Conservation (phyloP, 495 filamentous ascomycete species). For the Annulohypoxylon stygium region DNA sequence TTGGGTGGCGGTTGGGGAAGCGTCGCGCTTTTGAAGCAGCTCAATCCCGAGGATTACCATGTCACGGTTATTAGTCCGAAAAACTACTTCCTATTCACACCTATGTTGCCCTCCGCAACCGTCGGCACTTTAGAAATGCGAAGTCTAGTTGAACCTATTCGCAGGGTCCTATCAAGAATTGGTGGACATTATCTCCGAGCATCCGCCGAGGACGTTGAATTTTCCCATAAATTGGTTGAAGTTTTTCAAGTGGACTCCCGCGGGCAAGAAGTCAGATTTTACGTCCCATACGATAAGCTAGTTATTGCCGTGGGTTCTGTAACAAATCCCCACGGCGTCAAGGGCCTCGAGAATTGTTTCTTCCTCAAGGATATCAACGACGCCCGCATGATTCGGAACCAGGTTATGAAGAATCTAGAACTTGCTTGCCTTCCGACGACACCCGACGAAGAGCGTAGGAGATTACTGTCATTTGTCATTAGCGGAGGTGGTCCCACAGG, state of each 20-base stretch:
- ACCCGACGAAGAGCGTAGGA: slow-evolving; percentile 85
- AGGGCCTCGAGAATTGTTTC: slow-evolving; percentile 93
- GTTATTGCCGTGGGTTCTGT: slow-evolving; percentile 92
- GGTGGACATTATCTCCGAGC: slow-evolving; percentile 92
- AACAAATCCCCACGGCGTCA: slow-evolving; percentile 95
- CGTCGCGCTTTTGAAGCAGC: slow-evolving; percentile 88
- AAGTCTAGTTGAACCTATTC: slow-evolving; percentile 91
- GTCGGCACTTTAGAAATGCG: slow-evolving; percentile 94
- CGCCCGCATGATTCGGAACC: slow-evolving; percentile 87
- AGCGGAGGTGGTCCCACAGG: slow-evolving; percentile 96
- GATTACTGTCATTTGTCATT: slow-evolving; percentile 93
- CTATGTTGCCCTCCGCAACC: slow-evolving; percentile 96
- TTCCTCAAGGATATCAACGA: slow-evolving; percentile 96
- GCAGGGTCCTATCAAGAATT: slow-evolving; percentile 80
- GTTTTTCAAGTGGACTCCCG: slow-evolving; percentile 77
- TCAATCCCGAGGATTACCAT: slow-evolving; percentile 92
- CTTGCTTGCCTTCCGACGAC: slow-evolving; percentile 94
- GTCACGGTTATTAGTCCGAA: slow-evolving; percentile 93
- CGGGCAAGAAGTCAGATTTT: slow-evolving; percentile 83
- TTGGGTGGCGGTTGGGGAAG: slow-evolving; percentile 96
- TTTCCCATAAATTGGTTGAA: slow-evolving; percentile 91
- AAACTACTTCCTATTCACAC: slow-evolving; percentile 98
- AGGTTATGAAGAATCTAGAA: slow-evolving; percentile 92
- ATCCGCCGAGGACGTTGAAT: slow-evolving; percentile 86
- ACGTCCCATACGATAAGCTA: slow-evolving; percentile 98